Percentiles rank a stretch among this genome's conserved stretches.
These are phyloP conservation scores for Aphanomyces euteiches DNA, from an alignment of 352 stramenopile genomes.

Conservation along the genomic window DNA sequence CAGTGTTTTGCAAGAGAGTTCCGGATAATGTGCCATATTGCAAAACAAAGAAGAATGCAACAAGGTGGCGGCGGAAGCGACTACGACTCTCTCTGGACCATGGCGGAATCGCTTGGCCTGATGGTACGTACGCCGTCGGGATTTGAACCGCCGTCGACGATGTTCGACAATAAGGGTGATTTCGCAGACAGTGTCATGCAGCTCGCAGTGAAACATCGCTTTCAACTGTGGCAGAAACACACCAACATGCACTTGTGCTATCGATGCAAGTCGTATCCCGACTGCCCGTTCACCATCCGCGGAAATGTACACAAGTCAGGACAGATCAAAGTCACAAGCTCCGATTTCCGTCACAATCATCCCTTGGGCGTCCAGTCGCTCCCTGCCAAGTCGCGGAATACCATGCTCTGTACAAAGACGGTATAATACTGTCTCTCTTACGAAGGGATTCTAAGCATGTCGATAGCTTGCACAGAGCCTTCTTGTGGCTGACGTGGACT, in stretches of 20 bases:
- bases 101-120: slow-evolving; percentile 4
- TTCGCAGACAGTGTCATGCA: slow-evolving; percentile 10
- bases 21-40: background rate
- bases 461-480: slow-evolving; percentile 7
- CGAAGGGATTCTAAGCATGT: background rate
- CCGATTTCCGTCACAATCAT: slow-evolving; percentile 10
- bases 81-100: background rate
- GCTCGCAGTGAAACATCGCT: slow-evolving; percentile 7
- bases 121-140: background rate
- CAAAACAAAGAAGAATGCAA: background rate
- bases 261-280: slow-evolving; percentile 13
- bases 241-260: background rate
- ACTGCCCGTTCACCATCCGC: slow-evolving; percentile 13
- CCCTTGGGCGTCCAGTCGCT: background rate
- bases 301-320: background rate
- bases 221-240: background rate
- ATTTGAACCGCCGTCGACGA: background rate
- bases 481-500: slow-evolving; percentile 5
- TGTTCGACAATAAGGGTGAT: slow-evolving; percentile 1
- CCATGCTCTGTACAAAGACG: slow-evolving; percentile 4
- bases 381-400: background rate
- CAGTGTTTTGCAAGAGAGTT: too few relatives aligned
- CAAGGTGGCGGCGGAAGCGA: background rate
- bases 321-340: background rate
- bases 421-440: background rate